phyloP scores from a whole-genome alignment of 192 early-diverging fungal species.

The Linnemannia zychae region DNA sequence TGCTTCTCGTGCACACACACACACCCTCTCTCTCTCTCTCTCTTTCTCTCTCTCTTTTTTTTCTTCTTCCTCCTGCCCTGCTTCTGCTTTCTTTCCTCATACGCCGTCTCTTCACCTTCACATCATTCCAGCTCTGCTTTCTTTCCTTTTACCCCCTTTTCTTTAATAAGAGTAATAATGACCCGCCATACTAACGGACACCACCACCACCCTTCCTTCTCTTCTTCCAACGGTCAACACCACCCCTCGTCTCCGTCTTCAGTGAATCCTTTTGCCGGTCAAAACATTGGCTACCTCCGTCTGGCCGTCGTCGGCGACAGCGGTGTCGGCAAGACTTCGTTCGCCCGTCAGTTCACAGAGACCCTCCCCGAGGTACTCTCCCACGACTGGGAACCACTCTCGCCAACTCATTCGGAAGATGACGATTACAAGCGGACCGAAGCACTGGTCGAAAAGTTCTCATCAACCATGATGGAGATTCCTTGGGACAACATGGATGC shows the following conservation, averaged over 20 bases:
- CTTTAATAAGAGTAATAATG: neutral
- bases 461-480: conserved; percentile 57
- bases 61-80: conserved; percentile 1
- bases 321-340: conserved; percentile 56
- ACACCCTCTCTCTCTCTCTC: neutral
- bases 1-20: neutral
- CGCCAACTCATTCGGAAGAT: conserved; percentile 16
- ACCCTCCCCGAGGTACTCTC: conserved; percentile 50
- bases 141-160: neutral
- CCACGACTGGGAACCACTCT: conserved; percentile 43
- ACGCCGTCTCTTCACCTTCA: neutral
- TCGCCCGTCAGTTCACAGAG: conserved; percentile 52
- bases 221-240: conserved; percentile 1
- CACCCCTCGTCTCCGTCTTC: neutral
- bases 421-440: conserved; percentile 42
- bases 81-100: neutral
- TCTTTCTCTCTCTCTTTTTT: neutral
- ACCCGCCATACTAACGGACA: conserved; percentile 14
- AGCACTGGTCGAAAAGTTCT: conserved; percentile 37
- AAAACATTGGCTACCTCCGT: conserved; percentile 58
- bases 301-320: conserved; percentile 57
- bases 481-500: conserved; percentile 57
- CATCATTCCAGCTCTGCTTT: neutral
- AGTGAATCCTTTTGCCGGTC: conserved; percentile 54
- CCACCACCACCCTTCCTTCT: neutral